Percentiles rank a stretch among this genome's conserved stretches.
These are phyloP conservation scores for Penicillium subrubescens DNA, from an alignment of 495 filamentous ascomycete species.

Conservation along the genomic window DNA sequence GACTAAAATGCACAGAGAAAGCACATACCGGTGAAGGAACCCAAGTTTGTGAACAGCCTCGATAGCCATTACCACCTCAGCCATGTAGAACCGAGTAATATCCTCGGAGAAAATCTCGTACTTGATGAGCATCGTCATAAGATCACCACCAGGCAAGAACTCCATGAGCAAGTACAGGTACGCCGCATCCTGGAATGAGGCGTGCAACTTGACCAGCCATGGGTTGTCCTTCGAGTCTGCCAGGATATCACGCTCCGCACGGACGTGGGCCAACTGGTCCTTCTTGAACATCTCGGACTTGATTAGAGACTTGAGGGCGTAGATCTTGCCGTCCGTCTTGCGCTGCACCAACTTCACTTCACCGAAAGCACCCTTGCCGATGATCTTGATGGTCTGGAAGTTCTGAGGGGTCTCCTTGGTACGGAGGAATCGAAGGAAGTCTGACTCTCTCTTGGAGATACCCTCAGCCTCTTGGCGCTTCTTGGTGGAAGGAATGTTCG, in stretches of 20 bases:
- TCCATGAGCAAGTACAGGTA: slow-evolving; percentile 99
- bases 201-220: slow-evolving; percentile 97
- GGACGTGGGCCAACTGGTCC: slow-evolving; percentile 98
- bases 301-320: slow-evolving; percentile 95
- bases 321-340: slow-evolving; percentile 95
- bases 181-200: slow-evolving; percentile 92
- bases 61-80: slow-evolving; percentile 94
- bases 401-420: slow-evolving; percentile 90
- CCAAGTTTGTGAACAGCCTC: slow-evolving; percentile 97
- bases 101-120: slow-evolving; percentile 99
- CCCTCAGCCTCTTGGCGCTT: slow-evolving; percentile 77
- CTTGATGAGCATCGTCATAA: slow-evolving; percentile 99
- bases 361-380: slow-evolving; percentile 98
- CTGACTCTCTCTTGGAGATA: slow-evolving; percentile 79
- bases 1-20: neutral
- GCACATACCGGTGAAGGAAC: slow-evolving; percentile 91
- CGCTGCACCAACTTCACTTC: slow-evolving; percentile 96
- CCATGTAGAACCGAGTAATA: slow-evolving; percentile 99
- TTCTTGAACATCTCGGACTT: slow-evolving; percentile 99
- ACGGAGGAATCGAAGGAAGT: slow-evolving; percentile 90
- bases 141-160: slow-evolving; percentile 94
- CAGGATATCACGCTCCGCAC: slow-evolving; percentile 94
- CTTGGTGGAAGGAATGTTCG: slow-evolving; percentile 69
- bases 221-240: slow-evolving; percentile 95
- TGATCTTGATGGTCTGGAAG: slow-evolving; percentile 94